Base-by-base conservation (phyloP, 2,329 filamentous ascomycete species). In the Exophiala oligosperma region DNA sequence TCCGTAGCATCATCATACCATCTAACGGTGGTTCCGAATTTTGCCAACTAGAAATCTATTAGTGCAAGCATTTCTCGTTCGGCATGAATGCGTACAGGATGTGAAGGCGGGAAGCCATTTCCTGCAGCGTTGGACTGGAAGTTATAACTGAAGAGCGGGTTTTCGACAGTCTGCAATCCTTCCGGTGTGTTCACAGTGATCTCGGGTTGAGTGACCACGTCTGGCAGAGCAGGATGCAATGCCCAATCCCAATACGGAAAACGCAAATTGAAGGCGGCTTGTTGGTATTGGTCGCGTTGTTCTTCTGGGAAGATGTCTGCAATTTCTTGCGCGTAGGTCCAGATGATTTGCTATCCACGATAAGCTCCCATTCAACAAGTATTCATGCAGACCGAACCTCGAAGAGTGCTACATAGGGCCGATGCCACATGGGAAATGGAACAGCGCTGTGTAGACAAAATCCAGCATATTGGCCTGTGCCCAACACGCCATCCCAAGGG, bases 371-470 rank as follows among this genome's bases (percentile, higher is more conserved):
- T 17, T 23, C 12, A 7, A 44, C 4, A 11, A 21, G 28, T 35
- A 21, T 28, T 8, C 9, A 21, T 26, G 24, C 24, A 26, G 35
- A 6, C 52, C 68, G 49, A 65, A 83, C 82, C 74, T 88, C 80
- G 62, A 76, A 85, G 8, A 88, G 73, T 8, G 83, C 77, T 55
- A 94, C 77, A 72, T 93, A 95, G 1, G 90, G 89, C 50, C 91
- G 84, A 77, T 96, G 91, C 91, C 91, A 95, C 40, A 86, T 82
- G 40, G 88, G 84, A 70, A 96, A 94, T 14, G 94, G 76, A 41
- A 87, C 84, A 1, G 88, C 89, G 24, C 80, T 83, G 73, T 96
- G 91, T 12, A 84, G 84, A 71, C 91, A 95, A 71, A 92, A 95
- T 50, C 90, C 91, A 14, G 81, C 78, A 40, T 78, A 74, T 1